A percentile compares a stretch with the other conserved stretches of the same genome.
These are phyloP conservation scores for Leccinum rimulosum DNA, from an alignment of 768 basidiomycete genomes.

Conservation along the genomic window DNA sequence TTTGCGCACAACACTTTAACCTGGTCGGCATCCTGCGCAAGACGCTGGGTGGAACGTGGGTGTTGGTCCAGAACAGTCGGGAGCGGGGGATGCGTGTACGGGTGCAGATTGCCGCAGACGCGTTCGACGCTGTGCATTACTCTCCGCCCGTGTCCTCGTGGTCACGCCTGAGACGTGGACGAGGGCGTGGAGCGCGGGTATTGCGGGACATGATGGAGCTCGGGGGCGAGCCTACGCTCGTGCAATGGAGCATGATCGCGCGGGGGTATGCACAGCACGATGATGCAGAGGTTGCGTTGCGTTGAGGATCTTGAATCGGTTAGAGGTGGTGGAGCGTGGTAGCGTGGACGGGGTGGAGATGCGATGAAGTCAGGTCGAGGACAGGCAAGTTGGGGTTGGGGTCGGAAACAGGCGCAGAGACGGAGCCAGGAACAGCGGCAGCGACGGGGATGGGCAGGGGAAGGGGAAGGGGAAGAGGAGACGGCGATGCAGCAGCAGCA, in stretches of 20 bases:
- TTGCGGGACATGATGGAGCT: slow-evolving; percentile 48
- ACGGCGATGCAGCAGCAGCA: too few species aligned
- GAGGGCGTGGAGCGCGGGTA: slow-evolving; percentile 27
- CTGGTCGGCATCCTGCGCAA: slow-evolving; percentile 35
- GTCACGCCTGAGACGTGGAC: slow-evolving; percentile 14
- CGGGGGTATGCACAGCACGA: too few species aligned
- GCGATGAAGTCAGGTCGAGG: neutral
- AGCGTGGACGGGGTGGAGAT: neutral
- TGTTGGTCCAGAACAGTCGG: neutral
- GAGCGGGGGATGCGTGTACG: neutral
- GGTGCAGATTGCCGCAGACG: slow-evolving; percentile 25
- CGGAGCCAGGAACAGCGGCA: neutral
- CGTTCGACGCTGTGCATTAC: slow-evolving; percentile 43
- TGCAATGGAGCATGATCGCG: too few species aligned
- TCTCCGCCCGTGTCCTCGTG: slow-evolving; percentile 50
- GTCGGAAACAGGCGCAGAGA: neutral
- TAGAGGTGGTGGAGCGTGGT: too few species aligned
- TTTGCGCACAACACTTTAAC: too few species aligned
- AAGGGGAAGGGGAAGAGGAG: neutral
- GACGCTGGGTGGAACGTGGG: too few species aligned
- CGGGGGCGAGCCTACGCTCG: too few species aligned
- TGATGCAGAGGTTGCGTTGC: too few species aligned
- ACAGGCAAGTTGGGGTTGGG: too few species aligned
- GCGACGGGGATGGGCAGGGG: neutral
- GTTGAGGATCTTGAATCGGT: too few species aligned